A percentile compares a stretch with the other conserved stretches of the same genome.
Evolutionary conservation across 2,329 filamentous ascomycete genomes (phyloP).

Genomic region (Claviceps africana): DNA sequence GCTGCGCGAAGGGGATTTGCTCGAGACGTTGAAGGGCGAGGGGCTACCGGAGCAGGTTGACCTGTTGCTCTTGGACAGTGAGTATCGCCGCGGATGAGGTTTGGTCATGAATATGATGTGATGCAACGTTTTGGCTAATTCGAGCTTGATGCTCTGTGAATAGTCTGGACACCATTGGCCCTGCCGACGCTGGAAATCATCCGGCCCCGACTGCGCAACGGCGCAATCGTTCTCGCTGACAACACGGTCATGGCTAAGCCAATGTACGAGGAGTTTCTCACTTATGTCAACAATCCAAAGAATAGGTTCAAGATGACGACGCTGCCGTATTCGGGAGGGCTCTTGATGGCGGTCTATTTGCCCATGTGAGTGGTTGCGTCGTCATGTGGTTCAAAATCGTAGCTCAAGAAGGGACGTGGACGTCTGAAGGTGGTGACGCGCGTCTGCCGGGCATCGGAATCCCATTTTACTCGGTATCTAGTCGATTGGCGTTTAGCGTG

Average conservation of each 20-base stretch:
- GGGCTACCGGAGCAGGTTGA: constrained; percentile 36
- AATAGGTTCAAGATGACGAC: constrained; percentile 33
- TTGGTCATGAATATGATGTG: too few relatives aligned
- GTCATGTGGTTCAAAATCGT: not conserved
- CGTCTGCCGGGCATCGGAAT: too few relatives aligned
- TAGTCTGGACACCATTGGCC: constrained; percentile 42
- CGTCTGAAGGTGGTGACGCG: too few relatives aligned
- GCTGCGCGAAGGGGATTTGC: constrained; percentile 41
- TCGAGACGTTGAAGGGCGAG: constrained; percentile 31
- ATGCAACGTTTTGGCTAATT: not conserved
- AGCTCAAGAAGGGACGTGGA: not conserved
- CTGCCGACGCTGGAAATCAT: constrained; percentile 36
- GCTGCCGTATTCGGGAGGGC: constrained; percentile 17
- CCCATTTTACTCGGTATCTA: too few relatives aligned
- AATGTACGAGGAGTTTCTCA: constrained; percentile 32
- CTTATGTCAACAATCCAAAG: constrained; percentile 27
- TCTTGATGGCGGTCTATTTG: constrained; percentile 11
- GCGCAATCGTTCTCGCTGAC: constrained; percentile 35
- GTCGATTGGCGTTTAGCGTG: too few relatives aligned
- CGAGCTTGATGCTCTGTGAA: not conserved
- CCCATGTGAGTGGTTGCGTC: not conserved
- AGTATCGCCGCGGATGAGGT: constrained; percentile 16
- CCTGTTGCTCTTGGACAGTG: constrained; percentile 46
- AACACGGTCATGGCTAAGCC: constrained; percentile 24
- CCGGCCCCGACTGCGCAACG: constrained; percentile 27